Conservation (phyloP, 78 protist species). For the Isochrysis galbana region DNA sequence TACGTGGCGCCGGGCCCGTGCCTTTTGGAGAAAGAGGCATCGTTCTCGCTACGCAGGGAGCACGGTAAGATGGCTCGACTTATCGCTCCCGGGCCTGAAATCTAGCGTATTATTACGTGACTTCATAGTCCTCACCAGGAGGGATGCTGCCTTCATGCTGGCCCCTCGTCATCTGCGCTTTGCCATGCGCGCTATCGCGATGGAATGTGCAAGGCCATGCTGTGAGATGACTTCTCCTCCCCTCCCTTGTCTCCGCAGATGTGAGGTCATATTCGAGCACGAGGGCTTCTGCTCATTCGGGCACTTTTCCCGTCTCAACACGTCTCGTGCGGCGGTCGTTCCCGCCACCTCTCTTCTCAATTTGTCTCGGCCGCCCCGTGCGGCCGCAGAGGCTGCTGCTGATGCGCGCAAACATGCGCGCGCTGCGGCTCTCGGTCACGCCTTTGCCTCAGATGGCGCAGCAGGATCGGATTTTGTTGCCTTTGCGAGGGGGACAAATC, state of each 20-base stretch:
- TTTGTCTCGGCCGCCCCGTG: neutral
- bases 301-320: neutral
- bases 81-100: too few species aligned
- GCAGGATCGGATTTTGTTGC: neutral
- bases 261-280: constrained; percentile 15
- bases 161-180: too few species aligned
- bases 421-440: neutral
- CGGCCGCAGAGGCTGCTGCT: neutral
- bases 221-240: too few species aligned
- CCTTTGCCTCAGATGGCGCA: too few species aligned
- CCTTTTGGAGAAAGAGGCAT: constrained; percentile 16
- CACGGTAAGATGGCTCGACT: too few species aligned
- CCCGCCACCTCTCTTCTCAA: neutral
- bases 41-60: constrained; percentile 4
- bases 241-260: too few species aligned
- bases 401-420: neutral
- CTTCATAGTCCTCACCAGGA: too few species aligned
- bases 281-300: neutral
- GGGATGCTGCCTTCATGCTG: too few species aligned
- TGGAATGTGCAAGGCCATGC: too few species aligned
- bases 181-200: too few species aligned
- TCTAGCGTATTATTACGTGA: too few species aligned
- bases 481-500: neutral
- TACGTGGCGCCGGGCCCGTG: neutral
- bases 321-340: constrained; percentile 5